Percentiles rank a stretch among this genome's conserved stretches.
phyloP scores from a whole-genome alignment of 2,329 filamentous ascomycete species.

The Aspergillus fijiensis region DNA sequence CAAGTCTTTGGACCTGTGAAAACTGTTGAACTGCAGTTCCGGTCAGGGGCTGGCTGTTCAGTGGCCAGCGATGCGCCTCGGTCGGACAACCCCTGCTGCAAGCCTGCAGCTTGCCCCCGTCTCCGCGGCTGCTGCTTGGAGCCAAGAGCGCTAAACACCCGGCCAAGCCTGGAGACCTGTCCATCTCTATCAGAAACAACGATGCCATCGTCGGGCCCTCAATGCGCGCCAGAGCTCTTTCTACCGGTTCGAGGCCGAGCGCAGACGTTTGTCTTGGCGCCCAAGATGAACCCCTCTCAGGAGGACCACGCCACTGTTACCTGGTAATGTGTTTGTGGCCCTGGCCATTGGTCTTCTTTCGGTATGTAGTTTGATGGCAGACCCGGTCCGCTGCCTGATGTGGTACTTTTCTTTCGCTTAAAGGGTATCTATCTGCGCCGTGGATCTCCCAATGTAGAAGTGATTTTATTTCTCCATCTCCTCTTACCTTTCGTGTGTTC shows the following conservation, averaged over 20 bases:
- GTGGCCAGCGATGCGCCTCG: slow-evolving; percentile 1
- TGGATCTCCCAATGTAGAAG: slow-evolving; percentile 14
- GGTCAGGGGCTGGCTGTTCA: neutral
- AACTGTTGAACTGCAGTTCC: neutral
- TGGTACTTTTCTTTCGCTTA: slow-evolving; percentile 13
- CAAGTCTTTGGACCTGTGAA: slow-evolving; percentile 56
- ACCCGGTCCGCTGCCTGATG: slow-evolving; percentile 13
- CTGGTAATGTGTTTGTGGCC: slow-evolving; percentile 3
- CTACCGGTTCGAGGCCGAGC: slow-evolving; percentile 6
- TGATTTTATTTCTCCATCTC: slow-evolving; percentile 10
- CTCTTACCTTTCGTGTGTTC: neutral
- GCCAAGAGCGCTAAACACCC: slow-evolving; percentile 8
- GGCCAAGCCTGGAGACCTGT: slow-evolving; percentile 5
- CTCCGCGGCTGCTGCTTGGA: slow-evolving; percentile 1
- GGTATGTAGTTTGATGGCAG: slow-evolving; percentile 4
- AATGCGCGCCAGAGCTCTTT: neutral
- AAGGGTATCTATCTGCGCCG: slow-evolving; percentile 15
- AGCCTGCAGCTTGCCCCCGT: neutral
- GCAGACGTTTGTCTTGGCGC: slow-evolving; percentile 16
- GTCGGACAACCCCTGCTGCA: slow-evolving; percentile 4
- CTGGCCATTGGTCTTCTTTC: slow-evolving; percentile 10
- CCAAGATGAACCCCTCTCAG: slow-evolving; percentile 9
- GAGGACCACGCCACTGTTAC: slow-evolving; percentile 16
- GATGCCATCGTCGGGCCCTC: slow-evolving; percentile 3
- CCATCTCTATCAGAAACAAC: slow-evolving; percentile 9